Evolutionary conservation across 1,284 basidiomycete genomes (phyloP).

Genomic region (Apiotrichum gamsii): DNA sequence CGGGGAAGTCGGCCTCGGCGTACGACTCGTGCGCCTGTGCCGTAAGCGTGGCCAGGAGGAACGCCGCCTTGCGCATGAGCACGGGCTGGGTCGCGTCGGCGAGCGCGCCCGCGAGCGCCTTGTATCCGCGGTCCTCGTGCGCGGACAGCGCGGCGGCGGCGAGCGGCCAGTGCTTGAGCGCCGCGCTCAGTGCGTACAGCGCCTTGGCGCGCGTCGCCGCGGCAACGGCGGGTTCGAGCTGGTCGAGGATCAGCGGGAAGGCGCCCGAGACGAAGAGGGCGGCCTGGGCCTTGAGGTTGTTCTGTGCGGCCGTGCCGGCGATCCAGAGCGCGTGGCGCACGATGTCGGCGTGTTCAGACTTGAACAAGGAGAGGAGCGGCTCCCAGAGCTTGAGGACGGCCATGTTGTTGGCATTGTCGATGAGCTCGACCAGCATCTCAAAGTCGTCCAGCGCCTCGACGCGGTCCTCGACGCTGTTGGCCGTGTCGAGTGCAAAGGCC

Average conservation of each 20-base stretch:
- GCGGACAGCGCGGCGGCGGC: conserved; percentile 24
- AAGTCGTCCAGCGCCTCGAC: conserved; percentile 82
- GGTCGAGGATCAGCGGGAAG: conserved; percentile 59
- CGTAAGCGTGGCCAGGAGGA: conserved; percentile 73
- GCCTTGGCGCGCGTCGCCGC: conserved; percentile 61
- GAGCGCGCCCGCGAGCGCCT: conserved; percentile 24
- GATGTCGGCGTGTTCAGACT: conserved; percentile 57
- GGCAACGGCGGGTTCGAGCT: conserved; percentile 49
- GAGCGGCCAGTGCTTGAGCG: conserved; percentile 62
- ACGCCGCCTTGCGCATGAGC: conserved; percentile 76
- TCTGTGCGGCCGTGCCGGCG: conserved; percentile 87
- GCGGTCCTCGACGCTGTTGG: conserved; percentile 59
- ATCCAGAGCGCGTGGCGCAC: conserved; percentile 80
- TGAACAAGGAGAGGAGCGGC: conserved; percentile 64
- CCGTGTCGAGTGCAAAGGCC: conserved; percentile 61
- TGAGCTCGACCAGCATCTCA: conserved; percentile 90
- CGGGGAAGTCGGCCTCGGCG: conserved; percentile 40
- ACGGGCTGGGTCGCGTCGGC: conserved; percentile 69
- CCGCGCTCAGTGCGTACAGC: conserved; percentile 76
- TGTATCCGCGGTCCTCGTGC: conserved; percentile 23
- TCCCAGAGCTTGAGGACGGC: conserved; percentile 79
- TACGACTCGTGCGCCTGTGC: conserved; percentile 56
- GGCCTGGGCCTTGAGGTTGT: conserved; percentile 84
- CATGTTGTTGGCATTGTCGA: conserved; percentile 95
- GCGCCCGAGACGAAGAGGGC: conserved; percentile 67